These are phyloP conservation scores for Fusarium sp. DNA, from an alignment of 2,329 filamentous ascomycete species.

Conservation along the genomic window DNA sequence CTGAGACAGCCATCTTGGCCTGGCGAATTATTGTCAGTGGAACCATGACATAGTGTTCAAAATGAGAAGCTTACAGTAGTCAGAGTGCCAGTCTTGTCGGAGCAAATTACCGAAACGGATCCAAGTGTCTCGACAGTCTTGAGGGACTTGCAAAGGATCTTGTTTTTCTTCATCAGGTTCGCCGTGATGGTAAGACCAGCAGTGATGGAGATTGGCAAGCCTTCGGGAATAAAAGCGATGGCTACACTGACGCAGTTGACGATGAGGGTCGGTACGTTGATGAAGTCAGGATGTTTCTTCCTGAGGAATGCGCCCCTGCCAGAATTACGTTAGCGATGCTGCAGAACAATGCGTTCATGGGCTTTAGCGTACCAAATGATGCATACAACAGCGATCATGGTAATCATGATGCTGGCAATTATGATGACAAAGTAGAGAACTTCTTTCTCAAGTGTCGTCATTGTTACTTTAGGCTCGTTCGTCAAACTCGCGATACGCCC, in stretches of 20 bases:
- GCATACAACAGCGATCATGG: conserved; percentile 74
- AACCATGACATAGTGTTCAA: accelerated
- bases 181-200: conserved; percentile 81
- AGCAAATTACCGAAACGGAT: conserved; percentile 78
- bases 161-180: conserved; percentile 81
- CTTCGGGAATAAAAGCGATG: conserved; percentile 82
- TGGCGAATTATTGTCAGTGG: conserved; percentile 50
- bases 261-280: conserved; percentile 78
- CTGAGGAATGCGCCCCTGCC: conserved; percentile 76
- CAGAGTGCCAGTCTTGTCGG: conserved; percentile 81
- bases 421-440: conserved; percentile 82
- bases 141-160: conserved; percentile 82
- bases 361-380: conserved; percentile 51
- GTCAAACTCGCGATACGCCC: conserved; percentile 80
- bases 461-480: conserved; percentile 73
- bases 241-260: conserved; percentile 79
- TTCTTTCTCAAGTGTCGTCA: conserved; percentile 79
- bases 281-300: conserved; percentile 74
- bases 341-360: accelerated
- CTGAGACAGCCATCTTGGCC: conserved; percentile 80
- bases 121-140: conserved; percentile 84
- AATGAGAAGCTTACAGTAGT: conserved; percentile 53
- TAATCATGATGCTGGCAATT: conserved; percentile 74
- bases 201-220: conserved; percentile 76
- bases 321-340: accelerated